Base-by-base conservation (phyloP, 768 basidiomycete species). In the Leccinum disarticulatum region DNA sequence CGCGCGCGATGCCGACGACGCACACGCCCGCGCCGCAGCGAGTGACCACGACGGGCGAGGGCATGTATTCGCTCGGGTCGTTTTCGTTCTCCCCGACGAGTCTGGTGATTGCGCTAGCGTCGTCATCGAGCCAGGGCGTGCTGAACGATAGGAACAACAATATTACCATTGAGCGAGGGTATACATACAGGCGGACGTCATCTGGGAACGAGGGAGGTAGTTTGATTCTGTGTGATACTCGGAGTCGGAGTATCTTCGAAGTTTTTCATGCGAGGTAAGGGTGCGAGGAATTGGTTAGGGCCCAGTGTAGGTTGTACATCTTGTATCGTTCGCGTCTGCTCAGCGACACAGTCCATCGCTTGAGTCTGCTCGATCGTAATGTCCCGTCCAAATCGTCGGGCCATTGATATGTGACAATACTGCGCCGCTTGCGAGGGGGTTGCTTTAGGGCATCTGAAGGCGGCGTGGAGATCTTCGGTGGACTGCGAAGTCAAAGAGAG, bases 401-500 rank as follows among this genome's bases (percentile, higher is more conserved):
- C 5, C 88, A 88, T 65, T 91, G 90, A 69, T 89, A 91, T 3
- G 89, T 88, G 35, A 90, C 69, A 1, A 77, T 75, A 28, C 83
- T 80, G 17, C 87, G 81, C 47, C 88, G 83, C 61, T 91, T 89
- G 63, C 89, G 87, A 11, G 82, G 77, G 14, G 85, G 79, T 6
- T 80, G 81, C 64, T 88, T 88, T 9, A 87, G 81, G 1, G 77
- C 68, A 41, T 86, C 76, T n/a, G 81, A 80, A 1, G 85, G 84
- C 4, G 88, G 87, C 1, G 88, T 85, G 83, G 82, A 2, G 84
- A 83, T 46, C 87, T 82, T 64, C 87, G 84, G 64, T 87, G 84
- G 1, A 84, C 83, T 2, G 90, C 88, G 25, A 87, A 87, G 71
- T 91, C 90, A 62, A 93, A 90, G 17, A 93, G 74, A 2, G 91